These are phyloP conservation scores for Blastobotrys elegans DNA, from an alignment of 1,139 yeast genomes.

Conservation along the genomic window DNA sequence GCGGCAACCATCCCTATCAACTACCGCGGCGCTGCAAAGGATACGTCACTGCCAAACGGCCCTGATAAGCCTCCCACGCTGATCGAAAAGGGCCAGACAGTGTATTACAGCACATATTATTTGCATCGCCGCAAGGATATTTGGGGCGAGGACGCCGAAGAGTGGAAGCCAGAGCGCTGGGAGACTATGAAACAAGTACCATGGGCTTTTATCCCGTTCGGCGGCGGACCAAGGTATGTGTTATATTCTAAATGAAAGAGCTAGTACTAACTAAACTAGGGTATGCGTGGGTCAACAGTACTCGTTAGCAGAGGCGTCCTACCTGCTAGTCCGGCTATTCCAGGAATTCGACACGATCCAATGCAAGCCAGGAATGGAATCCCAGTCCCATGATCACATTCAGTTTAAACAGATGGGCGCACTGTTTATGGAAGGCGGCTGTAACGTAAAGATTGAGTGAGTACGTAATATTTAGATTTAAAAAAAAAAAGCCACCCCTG, in stretches of 20 bases:
- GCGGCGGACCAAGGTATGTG: conserved; percentile 55
- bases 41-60: conserved; percentile 46
- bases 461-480: too few relatives aligned
- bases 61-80: conserved; percentile 33
- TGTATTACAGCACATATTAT: conserved; percentile 32
- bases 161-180: conserved; percentile 52
- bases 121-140: conserved; percentile 42
- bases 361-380: conserved; percentile 10
- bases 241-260: too few relatives aligned
- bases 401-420: conserved; percentile 7
- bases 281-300: conserved; percentile 53
- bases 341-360: conserved; percentile 24
- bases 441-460: conserved; percentile 5
- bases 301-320: conserved; percentile 50
- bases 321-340: conserved; percentile 40
- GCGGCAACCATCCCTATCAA: conserved; percentile 31
- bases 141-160: conserved; percentile 46
- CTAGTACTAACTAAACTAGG: too few relatives aligned
- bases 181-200: conserved; percentile 18
- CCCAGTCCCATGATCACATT: conserved; percentile 2
- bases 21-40: conserved; percentile 26
- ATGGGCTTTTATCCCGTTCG: conserved; percentile 49
- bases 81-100: conserved; percentile 39
- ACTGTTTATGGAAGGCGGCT: conserved; percentile 8
- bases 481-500: too few relatives aligned